Base-by-base conservation (phyloP, 169 alveolate species). In the Cryptosporidium sp. region DNA sequence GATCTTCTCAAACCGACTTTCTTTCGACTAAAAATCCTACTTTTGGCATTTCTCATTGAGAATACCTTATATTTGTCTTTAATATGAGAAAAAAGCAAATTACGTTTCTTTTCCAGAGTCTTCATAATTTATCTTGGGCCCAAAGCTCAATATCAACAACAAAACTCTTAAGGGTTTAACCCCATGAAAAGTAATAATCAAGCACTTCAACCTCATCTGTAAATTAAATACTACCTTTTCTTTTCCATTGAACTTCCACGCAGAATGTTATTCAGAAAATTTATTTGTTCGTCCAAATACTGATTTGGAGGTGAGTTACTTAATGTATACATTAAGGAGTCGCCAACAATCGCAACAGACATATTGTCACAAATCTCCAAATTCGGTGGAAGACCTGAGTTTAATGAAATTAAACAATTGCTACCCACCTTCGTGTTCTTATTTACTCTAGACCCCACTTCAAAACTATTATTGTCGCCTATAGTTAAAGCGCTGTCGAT, bases 161-260 rank as follows among this genome's bases (percentile, higher is more conserved):
- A 33, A 33, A 65, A 33, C 31, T 33, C 1, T 2, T 14, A 2
- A 18, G 50, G 71, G 71, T 65, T 65, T 65, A 29, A 65, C 71
- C 29, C 71, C 4, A 65, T 31, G 48, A 65, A 65, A 65, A 65
- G 9, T 26, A 7, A 31, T 0, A n/a, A 65, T 35, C 43, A 16
- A 55, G 4, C 10, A 3, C 8, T 55, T 55, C 6, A 48, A 26
- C 35, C 7, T 23, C 18, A 26, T 26, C 9, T 26, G 29, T 35
- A 73, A 71, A 73, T 52, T 41, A 37, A 62, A 23, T 29, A 35
- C 5, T 80, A 43, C 52, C 70, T 43, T 45, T 80, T 61, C 35
- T 80, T 59, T 18, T 80, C 89, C 89, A 80, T 80, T 14, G 89
- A 80, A 43, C 89, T 80, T 18, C 89, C 89, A 62, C 75, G 75